phyloP scores from a whole-genome alignment of 192 early-diverging fungal genomes.

The Gigaspora rosea region DNA sequence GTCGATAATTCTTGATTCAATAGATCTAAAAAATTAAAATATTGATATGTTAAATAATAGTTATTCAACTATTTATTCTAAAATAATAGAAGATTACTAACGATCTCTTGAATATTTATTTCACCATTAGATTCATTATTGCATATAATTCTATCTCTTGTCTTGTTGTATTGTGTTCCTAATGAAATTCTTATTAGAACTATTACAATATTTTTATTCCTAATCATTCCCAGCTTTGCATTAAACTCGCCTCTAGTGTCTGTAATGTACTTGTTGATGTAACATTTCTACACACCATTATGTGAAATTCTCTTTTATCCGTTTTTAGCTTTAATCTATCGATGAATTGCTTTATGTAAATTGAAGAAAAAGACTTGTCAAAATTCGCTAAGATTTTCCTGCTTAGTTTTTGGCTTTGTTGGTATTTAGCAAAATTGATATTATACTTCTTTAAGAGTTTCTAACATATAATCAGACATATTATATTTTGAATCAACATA shows the following conservation, averaged over 20 bases:
- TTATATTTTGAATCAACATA: slow-evolving; percentile 29
- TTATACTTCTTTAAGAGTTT: slow-evolving; percentile 15
- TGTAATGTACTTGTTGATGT: slow-evolving; percentile 28
- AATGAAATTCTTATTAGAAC: slow-evolving; percentile 8
- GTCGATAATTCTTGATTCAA: no score
- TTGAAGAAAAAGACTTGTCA: slow-evolving; percentile 31
- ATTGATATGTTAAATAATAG: no score
- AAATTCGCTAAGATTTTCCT: slow-evolving; percentile 23
- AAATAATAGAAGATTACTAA: no score
- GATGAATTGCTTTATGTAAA: slow-evolving; percentile 27
- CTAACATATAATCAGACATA: slow-evolving; percentile 20
- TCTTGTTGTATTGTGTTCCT: slow-evolving; percentile 3
- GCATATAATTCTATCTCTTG: slow-evolving; percentile 7
- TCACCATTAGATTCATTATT: background rate
- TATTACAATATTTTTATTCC: background rate
- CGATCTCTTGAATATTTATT: no score
- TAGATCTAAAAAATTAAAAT: no score
- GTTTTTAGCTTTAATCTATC: slow-evolving; percentile 17
- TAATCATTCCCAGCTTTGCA: slow-evolving; percentile 6
- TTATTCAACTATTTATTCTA: no score
- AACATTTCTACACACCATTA: slow-evolving; percentile 13
- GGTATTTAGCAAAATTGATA: slow-evolving; percentile 15
- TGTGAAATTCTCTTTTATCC: slow-evolving; percentile 22
- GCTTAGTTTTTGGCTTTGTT: slow-evolving; percentile 20
- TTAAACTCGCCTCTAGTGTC: slow-evolving; percentile 30